These are phyloP conservation scores for Scutellaria baicalensis DNA, from an alignment of 257 asterid species.

Conservation along the genomic window DNA sequence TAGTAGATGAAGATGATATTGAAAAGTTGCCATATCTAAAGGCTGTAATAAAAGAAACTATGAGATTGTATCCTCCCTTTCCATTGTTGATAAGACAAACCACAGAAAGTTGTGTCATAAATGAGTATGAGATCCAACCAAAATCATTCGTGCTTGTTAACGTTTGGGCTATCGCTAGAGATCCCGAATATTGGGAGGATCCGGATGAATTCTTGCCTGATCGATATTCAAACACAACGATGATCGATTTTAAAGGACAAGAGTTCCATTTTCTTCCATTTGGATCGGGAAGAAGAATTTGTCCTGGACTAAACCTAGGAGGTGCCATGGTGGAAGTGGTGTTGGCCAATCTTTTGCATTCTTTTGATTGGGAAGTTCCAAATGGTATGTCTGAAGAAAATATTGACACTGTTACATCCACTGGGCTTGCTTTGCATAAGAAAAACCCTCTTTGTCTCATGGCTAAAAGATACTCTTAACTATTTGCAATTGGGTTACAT, in stretches of 20 bases:
- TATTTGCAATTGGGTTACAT: no score
- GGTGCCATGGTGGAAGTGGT: background rate
- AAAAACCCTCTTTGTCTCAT: background rate
- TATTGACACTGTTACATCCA: background rate
- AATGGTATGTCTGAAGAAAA: background rate
- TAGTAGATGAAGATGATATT: conserved; percentile 1
- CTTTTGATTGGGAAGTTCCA: background rate
- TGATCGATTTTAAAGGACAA: background rate
- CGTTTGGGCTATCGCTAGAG: conserved; percentile 1
- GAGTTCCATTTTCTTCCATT: background rate
- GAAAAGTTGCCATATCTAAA: background rate
- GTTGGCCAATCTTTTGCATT: background rate
- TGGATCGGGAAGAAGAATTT: background rate
- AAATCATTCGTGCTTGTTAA: background rate
- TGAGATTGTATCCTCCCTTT: background rate
- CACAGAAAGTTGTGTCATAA: background rate
- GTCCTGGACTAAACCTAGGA: background rate
- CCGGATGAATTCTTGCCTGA: conserved; percentile 1
- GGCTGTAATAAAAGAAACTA: background rate
- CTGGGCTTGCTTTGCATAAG: background rate
- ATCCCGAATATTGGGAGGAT: no score
- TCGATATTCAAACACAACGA: background rate
- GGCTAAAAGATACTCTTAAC: background rate
- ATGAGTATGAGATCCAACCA: background rate
- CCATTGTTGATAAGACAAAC: background rate